phyloP scores from a whole-genome alignment of 1,284 basidiomycete species.

The Irpex rosettiformis region DNA sequence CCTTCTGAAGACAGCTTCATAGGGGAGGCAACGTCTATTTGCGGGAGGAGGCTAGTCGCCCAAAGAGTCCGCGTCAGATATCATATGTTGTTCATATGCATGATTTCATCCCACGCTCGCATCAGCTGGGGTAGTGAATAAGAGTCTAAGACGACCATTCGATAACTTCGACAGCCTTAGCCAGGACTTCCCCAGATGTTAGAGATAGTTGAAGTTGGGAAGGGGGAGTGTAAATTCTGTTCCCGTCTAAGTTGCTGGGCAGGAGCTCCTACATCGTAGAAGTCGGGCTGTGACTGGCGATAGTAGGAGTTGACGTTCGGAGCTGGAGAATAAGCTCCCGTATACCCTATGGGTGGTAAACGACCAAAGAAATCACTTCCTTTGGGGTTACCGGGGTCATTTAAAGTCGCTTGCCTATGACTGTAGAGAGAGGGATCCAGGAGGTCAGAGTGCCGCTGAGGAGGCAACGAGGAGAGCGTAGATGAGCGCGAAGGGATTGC shows the following conservation, averaged over 20 bases:
- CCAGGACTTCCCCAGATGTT: slow-evolving; percentile 11
- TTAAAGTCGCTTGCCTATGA: not conserved
- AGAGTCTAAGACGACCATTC: not conserved
- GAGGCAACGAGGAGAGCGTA: slow-evolving; percentile 1
- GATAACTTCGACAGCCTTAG: not conserved
- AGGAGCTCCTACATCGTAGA: slow-evolving; percentile 15
- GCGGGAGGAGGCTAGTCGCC: not conserved
- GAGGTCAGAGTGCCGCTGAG: slow-evolving; percentile 10
- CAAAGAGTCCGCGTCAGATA: not conserved
- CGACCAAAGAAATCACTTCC: not conserved
- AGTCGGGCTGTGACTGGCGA: not conserved
- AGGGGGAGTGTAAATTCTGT: not conserved
- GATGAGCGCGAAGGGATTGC: slow-evolving; percentile 14
- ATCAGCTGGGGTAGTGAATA: not conserved
- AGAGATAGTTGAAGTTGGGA: slow-evolving; percentile 2
- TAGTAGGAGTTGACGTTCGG: not conserved
- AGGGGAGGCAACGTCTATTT: not conserved
- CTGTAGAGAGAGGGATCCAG: slow-evolving; percentile 10
- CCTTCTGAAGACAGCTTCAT: slow-evolving; percentile 2
- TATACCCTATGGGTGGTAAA: not conserved
- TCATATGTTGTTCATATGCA: not conserved
- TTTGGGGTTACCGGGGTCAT: not conserved
- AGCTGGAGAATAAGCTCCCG: not conserved
- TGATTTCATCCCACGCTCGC: not conserved
- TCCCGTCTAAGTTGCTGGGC: slow-evolving; percentile 17